Evolutionary conservation across 1,284 basidiomycete species (phyloP), one percentile per base, ranked within the genome.

Genomic region (Waitea zeae): DNA sequence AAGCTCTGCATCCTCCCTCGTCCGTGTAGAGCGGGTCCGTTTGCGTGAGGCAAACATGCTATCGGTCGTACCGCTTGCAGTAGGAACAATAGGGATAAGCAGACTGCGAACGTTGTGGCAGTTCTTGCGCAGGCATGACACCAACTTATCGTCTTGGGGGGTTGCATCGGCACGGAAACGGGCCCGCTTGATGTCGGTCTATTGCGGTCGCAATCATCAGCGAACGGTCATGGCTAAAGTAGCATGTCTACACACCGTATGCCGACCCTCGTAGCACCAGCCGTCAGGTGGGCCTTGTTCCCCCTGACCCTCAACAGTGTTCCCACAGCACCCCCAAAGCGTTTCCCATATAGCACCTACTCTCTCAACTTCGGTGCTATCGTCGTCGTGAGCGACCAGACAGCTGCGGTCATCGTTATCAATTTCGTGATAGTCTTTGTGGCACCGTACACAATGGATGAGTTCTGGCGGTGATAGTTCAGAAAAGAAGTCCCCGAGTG

Each of bases 241-340:
- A n/a, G n/a, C n/a, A n/a, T n/a, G n/a, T n/a, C n/a, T 3, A 5
- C 70, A 40, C 37, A 77, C 77, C 7, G 79, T 82, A 47, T 83
- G 80, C 47, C 62, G 66, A 3, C 79, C 80, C 50, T 83, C 78
- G 43, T 80, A 83, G 45, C 79, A 83, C 77, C 76, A 83, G 1
- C 79, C 79, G 47, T 82, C 78, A 2, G 79, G 80, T 2, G 79
- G 80, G 0, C 79, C 79, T 54, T 75, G 72, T 41, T 78, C 74
- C 0, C 79, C 79, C 42, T 77, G 70, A 1, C 79, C 80, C 31
- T 79, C 69, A 7, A 70, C 70, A 0, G 65, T 70, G 46, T 64
- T 60, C 5, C 67, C 74, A 48, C 79, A 83, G 51, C 79, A 83
- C 3, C 64, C 67, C 65, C 69, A 83, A 2, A 72, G 52, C 0